Conservation (phyloP, 345 rosid species). For the Populus simonii region DNA sequence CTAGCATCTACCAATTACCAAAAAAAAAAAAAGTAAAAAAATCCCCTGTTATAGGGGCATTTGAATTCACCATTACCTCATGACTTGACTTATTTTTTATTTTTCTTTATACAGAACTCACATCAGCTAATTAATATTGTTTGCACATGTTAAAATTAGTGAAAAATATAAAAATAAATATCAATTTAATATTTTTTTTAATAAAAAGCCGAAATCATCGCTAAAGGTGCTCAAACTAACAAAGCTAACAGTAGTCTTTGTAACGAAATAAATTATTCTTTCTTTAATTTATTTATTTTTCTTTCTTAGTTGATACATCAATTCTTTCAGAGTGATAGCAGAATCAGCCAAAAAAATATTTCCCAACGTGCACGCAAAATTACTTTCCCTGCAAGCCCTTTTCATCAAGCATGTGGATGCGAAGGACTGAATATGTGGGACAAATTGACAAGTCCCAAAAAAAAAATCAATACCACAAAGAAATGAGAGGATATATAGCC, state of each 20-base stretch:
- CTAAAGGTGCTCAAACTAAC: too few species aligned
- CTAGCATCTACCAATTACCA: background rate
- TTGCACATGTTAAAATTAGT: too few species aligned
- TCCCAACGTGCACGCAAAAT: background rate
- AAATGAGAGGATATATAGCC: background rate
- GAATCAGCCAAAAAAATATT: background rate
- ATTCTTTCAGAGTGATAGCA: background rate
- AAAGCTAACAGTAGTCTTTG: too few species aligned
- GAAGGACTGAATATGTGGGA: background rate
- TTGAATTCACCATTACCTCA: background rate
- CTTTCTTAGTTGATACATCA: too few species aligned
- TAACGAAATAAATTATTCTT: too few species aligned
- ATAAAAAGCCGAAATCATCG: too few species aligned
- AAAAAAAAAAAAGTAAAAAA: background rate
- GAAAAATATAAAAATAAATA: too few species aligned
- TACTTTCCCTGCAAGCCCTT: background rate
- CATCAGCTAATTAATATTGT: background rate
- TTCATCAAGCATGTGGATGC: background rate
- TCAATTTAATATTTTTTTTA: too few species aligned
- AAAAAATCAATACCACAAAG: too few species aligned
- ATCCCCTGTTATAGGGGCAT: background rate
- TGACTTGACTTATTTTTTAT: background rate
- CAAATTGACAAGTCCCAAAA: background rate
- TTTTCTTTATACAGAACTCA: background rate
- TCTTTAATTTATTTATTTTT: too few species aligned